Base-by-base conservation (phyloP, 2,329 filamentous ascomycete species). In the Phaeoacremonium minimum region DNA sequence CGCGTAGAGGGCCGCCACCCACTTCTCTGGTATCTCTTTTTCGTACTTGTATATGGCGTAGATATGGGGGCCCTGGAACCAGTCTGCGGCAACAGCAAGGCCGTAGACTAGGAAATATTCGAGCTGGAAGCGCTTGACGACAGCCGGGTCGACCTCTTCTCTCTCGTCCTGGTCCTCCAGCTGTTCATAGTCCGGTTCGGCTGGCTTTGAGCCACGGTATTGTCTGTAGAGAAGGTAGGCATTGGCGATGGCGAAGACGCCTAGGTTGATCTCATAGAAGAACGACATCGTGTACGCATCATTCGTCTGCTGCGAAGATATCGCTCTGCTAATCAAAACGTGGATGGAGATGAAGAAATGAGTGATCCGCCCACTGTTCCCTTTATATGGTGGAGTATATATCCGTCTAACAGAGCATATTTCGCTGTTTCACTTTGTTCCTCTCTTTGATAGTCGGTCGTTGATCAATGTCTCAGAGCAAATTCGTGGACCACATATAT, bases 41-140 rank as follows among this genome's bases (percentile, higher is more conserved):
- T 71, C 64, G 46, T 72, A 65, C 52, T 67, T 71, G 56, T 73
- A 75, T 8, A 73, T 63, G 4, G 67, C 67, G 45, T 74, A 74
- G 28, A 72, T 66, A 35, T 71, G 67, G 5, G 69, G 67, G 2
- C 67, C 65, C 61, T 66, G 56, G 14, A 60, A 35, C 56, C 57
- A 60, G 32, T 60, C 56, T 9, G 53, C 56, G 2, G 52, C 56
- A 7, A 57, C 53, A 0, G 57, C 56, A 5, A 60, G 40, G 22
- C 22, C 43, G 29, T 55, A 54, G 6, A 49, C 52, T 2, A 44
- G 31, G 35, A 47, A 47, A 33, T 42, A 50, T 17, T 48, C 44
- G 14, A 43, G 28, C 30, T 46, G 38, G 31, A 50, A 49, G 14
- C 38, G 36, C n/a, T 34, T 30, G 8, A 39, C 40, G 4, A 35